phyloP scores from a whole-genome alignment of 1,284 basidiomycete genomes.

The Ustilago cynodontis region DNA sequence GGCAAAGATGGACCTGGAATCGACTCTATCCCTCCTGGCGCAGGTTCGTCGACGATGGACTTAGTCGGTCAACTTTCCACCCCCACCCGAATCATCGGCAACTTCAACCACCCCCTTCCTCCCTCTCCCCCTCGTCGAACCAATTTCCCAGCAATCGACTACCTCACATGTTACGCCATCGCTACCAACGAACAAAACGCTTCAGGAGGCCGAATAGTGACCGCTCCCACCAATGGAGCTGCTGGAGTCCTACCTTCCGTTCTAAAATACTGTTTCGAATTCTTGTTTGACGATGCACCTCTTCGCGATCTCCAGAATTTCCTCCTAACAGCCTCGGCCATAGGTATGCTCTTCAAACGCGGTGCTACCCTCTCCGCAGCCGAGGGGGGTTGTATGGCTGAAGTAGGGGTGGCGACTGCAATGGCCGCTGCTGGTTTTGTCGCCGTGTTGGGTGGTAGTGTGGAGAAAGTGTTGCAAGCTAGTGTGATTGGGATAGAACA shows the following conservation, averaged over 20 bases:
- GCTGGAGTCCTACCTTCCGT: slow-evolving; percentile 89
- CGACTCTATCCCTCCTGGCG: slow-evolving; percentile 7
- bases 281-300: slow-evolving; percentile 79
- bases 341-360: slow-evolving; percentile 97
- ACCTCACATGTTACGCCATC: slow-evolving; percentile 75
- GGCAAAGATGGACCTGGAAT: slow-evolving; percentile 18
- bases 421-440: slow-evolving; percentile 94
- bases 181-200: slow-evolving; percentile 81
- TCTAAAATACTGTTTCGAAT: slow-evolving; percentile 86
- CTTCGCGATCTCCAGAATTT: slow-evolving; percentile 88
- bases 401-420: slow-evolving; percentile 79
- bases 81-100: slow-evolving; percentile 75
- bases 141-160: slow-evolving; percentile 92
- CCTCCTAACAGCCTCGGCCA: slow-evolving; percentile 82
- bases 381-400: slow-evolving; percentile 75
- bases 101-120: slow-evolving; percentile 83
- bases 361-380: slow-evolving; percentile 96
- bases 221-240: slow-evolving; percentile 84
- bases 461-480: slow-evolving; percentile 76
- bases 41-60: slow-evolving; percentile 1
- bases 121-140: slow-evolving; percentile 75
- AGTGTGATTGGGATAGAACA: slow-evolving; percentile 89
- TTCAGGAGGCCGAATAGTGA: slow-evolving; percentile 90
- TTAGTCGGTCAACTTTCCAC: slow-evolving; percentile 1
- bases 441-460: slow-evolving; percentile 75